phyloP scores from a whole-genome alignment of 2,329 filamentous ascomycete genomes.

The Aspergillus alliaceus region DNA sequence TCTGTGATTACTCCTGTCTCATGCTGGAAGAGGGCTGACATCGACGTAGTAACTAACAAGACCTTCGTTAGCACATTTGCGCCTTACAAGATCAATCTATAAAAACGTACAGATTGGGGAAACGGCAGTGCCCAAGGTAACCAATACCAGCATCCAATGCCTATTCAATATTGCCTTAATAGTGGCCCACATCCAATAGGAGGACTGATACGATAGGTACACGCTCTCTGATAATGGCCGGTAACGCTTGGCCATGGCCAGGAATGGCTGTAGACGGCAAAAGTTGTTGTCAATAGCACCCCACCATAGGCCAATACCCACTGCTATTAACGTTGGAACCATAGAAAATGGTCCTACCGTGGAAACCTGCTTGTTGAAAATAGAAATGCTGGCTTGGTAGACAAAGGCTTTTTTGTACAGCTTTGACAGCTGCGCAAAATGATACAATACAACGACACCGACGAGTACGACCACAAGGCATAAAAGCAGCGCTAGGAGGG shows the following conservation, averaged over 20 bases:
- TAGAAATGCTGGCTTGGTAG: not conserved
- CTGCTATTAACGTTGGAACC: not conserved
- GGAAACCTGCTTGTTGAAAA: not conserved
- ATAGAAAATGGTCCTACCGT: not conserved
- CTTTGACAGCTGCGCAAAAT: not conserved
- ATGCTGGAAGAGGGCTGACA: not conserved
- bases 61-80: not conserved
- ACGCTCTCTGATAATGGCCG: not conserved
- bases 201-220: not conserved
- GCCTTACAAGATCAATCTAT: not conserved
- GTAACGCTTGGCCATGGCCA: not conserved
- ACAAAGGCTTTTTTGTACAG: not conserved
- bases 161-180: not conserved
- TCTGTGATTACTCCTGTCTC: not conserved
- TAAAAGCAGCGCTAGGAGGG: not conserved
- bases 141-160: slow-evolving; percentile 1
- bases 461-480: not conserved
- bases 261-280: not conserved
- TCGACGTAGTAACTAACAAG: not conserved
- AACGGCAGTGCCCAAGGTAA: not conserved
- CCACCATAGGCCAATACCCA: slow-evolving; percentile 1
- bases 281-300: not conserved
- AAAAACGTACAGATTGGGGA: not conserved
- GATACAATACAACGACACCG: not conserved
- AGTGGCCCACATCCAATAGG: not conserved